Base-by-base conservation (phyloP, 2,329 filamentous ascomycete species). In the Pyricularia pennisetigena region DNA sequence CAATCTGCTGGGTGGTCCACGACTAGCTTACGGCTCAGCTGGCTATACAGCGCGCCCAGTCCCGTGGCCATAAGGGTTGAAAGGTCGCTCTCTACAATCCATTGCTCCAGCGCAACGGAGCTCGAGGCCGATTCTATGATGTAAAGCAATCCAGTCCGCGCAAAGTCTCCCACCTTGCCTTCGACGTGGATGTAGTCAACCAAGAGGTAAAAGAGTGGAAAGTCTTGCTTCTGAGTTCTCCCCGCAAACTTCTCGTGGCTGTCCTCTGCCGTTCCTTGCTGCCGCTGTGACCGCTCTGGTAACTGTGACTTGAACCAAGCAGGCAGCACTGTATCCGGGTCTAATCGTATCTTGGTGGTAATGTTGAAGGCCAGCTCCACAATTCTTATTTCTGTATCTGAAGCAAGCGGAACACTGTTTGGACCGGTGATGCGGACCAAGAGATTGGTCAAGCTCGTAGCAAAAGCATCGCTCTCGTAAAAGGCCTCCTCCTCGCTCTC, bases 101-200 rank as follows among this genome's bases (percentile, higher is more conserved):
- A 99, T 65, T 93, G 91, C 79, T 99, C 95, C 69, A 99, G 79
- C 0, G 88, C 86, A 24, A 88, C 86, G 0, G 93, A 97, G 72
- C 88, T 90, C 0, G 93, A 94, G 0, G 94, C 93, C 0, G 93
- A 92, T 79, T 99, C 98, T 69, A 94, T 97, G 69, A 99, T 92
- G 79, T 99, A 99, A 8, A 99, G 84, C 70, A 99, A 78, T 0
- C 95, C 95, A 0, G 95, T 99, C 69, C 95, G 85, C 2, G 95
- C 94, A 82, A 99, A 99, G 78, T 99, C 95, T 14, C 95, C 95
- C 23, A 96, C 91, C 68, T 94, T 90, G 61, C 95, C 95, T 76
- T 97, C 94, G 72, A 97, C 91, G 75, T 99, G 94, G 67, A 99
- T 96, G 76, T 97, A 97, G 76, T 99, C 94, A 76, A 99, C 92